Base-by-base conservation (phyloP, 2,329 filamentous ascomycete genomes). In the Pseudogymnoascus sp. region DNA sequence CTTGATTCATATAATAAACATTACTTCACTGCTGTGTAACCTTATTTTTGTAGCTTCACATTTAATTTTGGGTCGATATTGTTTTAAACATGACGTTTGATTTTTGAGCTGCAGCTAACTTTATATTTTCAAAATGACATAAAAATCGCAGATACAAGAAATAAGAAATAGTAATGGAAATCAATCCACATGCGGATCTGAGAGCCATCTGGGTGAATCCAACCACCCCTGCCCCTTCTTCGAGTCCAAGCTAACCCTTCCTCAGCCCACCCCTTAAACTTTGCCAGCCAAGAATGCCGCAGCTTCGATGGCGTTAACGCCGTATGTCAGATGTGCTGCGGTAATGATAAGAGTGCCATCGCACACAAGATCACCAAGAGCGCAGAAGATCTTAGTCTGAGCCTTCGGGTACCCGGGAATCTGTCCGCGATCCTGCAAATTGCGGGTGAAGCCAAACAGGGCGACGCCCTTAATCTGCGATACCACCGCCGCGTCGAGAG, bases 291-390 rank as follows among this genome's bases (percentile, higher is more conserved):
- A 66, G 64, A 78, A 78, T 36, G 68, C 58, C 3, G 75, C 76
- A 1, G 76, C 76, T 7, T 68, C 68, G 3, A 64, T 62, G 0
- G 72, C 75, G 68, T 76, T 63, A 2, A 50, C 22, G 1, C 67
- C 72, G 63, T 80, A 80, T 2, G 69, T 69, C 35, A 75, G 60
- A 69, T 80, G 78, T 6, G 75, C 65, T 6, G 71, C 73, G 20
- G 76, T 68, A 5, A 76, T 68, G 59, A 77, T 71, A 20, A 75
- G 67, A 0, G 77, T 77, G 35, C 80, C 77, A 3, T 69, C 60
- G 62, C 81, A 84, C 5, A 84, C 80, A 8, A 77, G 71, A 64
- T 84, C 81, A 0, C 78, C 80, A 3, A 64, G 50, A 30, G 79
- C 75, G 63, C 81, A 84, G 37, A 78, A 76, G 18, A 79, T 77